Base-by-base conservation (phyloP, 2,329 filamentous ascomycete genomes). In the Ophiostoma sp. region DNA sequence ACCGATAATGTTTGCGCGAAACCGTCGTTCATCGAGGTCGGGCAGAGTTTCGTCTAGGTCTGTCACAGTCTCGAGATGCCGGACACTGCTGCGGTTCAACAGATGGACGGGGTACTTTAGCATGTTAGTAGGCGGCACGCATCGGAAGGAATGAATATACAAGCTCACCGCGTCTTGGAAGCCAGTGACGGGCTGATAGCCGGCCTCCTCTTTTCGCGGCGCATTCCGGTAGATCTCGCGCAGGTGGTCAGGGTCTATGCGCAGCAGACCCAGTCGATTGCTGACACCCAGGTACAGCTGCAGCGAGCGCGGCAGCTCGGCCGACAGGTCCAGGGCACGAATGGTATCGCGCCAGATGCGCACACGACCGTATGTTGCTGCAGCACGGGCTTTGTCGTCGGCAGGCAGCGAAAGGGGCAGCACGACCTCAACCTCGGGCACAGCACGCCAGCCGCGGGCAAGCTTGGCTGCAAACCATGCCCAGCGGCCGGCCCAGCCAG, bases 161-260 rank as follows among this genome's bases (percentile, higher is more conserved):
- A 16, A n/a, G 78, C 85, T 77, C 79, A 89, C 88, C 62, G 86
- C 86, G 75, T 92, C 90, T 70, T 89, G 86, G 75, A 91, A 91
- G 65, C 87, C 87, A 12, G 89, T 83, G 5, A 85, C 80, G 1
- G 88, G 85, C 74, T 89, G 85, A 72, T 88, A 89, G 0, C 87
- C 87, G 0, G 87, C 80, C 3, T 83, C 81, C 7, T 83, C 82
- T 71, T 82, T 82, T 16, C 76, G 80, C 0, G 89, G 88, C 8
- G 88, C 87, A 75, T 83, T 85, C 68, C 84, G 80, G 69, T 82
- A 82, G 2, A 92, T 86, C 70, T 87, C 80, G 40, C 89, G 81
- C 66, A 84, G 78, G n/a, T 80, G 80, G 0, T 75, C 77, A 14
- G 85, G 84, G 74, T 91, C 85, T 71, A 90, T 81, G 69, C 89